Evolutionary conservation across 805 yeast genomes (phyloP), one percentile per base, ranked within the genome.

Genomic region (Monosporozyma aquatica): DNA sequence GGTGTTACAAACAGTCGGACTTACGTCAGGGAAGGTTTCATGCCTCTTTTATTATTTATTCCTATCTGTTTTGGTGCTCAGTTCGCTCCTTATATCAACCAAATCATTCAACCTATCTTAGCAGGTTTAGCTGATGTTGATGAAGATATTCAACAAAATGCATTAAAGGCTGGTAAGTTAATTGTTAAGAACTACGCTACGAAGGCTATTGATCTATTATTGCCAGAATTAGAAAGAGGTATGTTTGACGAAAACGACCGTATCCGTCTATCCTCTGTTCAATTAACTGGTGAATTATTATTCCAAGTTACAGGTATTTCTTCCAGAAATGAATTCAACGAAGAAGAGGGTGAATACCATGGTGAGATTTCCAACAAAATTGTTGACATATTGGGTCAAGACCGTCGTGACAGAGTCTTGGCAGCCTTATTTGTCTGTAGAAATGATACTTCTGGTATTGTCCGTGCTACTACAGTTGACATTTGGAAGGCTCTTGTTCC

Each of bases 401-500:
- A 83, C 5, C 84, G 95, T 58, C 82, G 97, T 57, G 95, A 87
- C 60, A 77, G 87, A 45, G 74, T 92, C 30, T 69, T 92, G 53
- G 76, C 97, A 1, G 71, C 89, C n/a, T 69, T 92, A 52, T 92
- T 87, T 62, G 79, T 92, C 26, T 89, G 97, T 63, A 87, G 98
- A 62, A 85, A 95, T 11, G 99, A 92, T 68, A 76, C 80, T 30
- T 76, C 92, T 29, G 86, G 86, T 52, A 72, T 80, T 50, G 99
- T 92, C 22, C 80, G 98, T 54, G 78, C 78, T 50, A 84, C 95
- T 21, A 80, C 97, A 10, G 77, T 86, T 46, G 96, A 92, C 54
- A 87, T 92, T 37, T 92, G 99, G 99, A 89, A 89, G 66, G 87
- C 95, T 0, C 70, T 92, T 58, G 97, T 92, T 40, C 84, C 95